Conservation (phyloP, 768 basidiomycete species). For the Tephrocybe sp. region DNA sequence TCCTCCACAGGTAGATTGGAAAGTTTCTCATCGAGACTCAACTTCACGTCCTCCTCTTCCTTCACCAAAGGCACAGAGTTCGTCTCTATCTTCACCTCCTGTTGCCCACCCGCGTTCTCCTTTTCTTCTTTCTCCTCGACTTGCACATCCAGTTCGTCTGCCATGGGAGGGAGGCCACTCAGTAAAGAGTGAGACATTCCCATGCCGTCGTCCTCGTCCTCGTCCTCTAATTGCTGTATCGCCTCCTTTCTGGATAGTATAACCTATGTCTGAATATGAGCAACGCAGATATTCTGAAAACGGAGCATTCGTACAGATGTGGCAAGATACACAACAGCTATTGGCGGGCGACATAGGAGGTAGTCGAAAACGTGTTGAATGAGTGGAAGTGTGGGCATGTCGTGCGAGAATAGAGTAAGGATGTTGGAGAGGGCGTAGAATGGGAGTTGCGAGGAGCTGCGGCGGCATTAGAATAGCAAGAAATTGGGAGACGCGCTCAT, state of each 20-base stretch:
- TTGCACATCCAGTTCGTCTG: constrained; percentile 25
- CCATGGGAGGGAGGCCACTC: constrained; percentile 60
- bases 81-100: neutral
- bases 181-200: constrained; percentile 79
- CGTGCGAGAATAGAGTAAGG: constrained; percentile 90
- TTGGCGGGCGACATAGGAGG: constrained; percentile 79
- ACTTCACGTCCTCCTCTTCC: neutral
- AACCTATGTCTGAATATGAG: constrained; percentile 44
- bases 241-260: constrained; percentile 72
- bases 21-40: too few species aligned
- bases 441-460: constrained; percentile 74
- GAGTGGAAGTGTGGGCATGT: constrained; percentile 84
- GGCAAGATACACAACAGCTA: constrained; percentile 79
- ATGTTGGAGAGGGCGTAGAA: constrained; percentile 91
- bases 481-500: neutral
- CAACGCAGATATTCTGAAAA: neutral
- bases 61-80: neutral
- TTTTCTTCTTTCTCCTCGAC: neutral
- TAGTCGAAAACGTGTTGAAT: constrained; percentile 94
- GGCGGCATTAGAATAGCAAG: neutral
- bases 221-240: constrained; percentile 57
- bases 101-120: too few species aligned
- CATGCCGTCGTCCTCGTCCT: constrained; percentile 60
- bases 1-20: neutral
- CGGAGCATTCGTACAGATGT: constrained; percentile 64